Conservation (phyloP, 495 filamentous ascomycete species). For the Penicillium coprophilum region DNA sequence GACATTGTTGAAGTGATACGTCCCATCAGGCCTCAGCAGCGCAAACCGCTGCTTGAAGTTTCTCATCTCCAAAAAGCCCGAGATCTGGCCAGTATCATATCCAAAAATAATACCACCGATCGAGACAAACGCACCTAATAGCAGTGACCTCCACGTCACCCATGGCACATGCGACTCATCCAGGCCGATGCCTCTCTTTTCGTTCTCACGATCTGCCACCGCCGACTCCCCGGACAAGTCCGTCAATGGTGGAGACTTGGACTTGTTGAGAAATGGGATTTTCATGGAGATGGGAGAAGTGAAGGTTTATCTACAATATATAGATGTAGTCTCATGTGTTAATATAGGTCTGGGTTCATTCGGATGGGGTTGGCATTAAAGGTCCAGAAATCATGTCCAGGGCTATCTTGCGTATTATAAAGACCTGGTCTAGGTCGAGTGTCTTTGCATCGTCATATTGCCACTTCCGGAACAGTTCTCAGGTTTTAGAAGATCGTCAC, state of each 20-base stretch:
- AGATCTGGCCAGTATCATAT: conserved; percentile 53
- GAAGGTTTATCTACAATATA: neutral
- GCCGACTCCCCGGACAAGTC: conserved; percentile 12
- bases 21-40: conserved; percentile 27
- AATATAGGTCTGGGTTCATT: neutral
- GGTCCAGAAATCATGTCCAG: neutral
- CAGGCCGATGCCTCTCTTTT: conserved; percentile 19
- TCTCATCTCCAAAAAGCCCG: conserved; percentile 61
- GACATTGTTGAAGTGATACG: conserved; percentile 48
- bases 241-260: conserved; percentile 17
- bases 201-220: conserved; percentile 10
- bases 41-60: conserved; percentile 48
- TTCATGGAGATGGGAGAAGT: conserved; percentile 7
- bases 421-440: neutral
- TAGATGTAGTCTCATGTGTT: neutral
- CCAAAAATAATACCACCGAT: conserved; percentile 67
- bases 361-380: neutral
- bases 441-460: conserved; percentile 14
- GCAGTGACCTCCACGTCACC: conserved; percentile 46
- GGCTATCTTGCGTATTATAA: neutral
- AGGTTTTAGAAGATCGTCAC: conserved; percentile 11
- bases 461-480: conserved; percentile 12
- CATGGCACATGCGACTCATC: conserved; percentile 38
- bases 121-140: conserved; percentile 54
- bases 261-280: conserved; percentile 13